These are phyloP conservation scores for Alternaria sp. DNA, from an alignment of 2,329 filamentous ascomycete species.

Conservation along the genomic window DNA sequence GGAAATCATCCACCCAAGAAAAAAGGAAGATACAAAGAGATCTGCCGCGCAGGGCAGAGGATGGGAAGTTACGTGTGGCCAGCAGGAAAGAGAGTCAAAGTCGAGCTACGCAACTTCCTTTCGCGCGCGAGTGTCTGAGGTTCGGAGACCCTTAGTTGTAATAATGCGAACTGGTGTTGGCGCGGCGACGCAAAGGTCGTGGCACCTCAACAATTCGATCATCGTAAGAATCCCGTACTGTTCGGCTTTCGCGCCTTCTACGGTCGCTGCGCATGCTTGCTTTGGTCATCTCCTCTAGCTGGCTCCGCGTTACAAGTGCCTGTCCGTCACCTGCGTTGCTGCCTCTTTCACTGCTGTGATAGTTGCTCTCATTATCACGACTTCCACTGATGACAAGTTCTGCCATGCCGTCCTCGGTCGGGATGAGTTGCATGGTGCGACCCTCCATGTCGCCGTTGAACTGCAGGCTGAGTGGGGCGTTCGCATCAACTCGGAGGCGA, in stretches of 20 bases:
- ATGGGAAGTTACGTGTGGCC: slow-evolving; percentile 12
- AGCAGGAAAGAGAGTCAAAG: background rate
- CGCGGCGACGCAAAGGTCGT: slow-evolving; percentile 32
- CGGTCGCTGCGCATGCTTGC: slow-evolving; percentile 36
- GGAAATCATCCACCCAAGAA: slow-evolving; percentile 9
- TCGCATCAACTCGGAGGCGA: slow-evolving; percentile 44
- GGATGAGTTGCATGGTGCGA: slow-evolving; percentile 43
- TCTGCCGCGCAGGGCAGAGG: background rate
- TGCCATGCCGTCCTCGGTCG: slow-evolving; percentile 44
- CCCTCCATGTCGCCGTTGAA: slow-evolving; percentile 49
- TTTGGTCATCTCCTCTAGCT: slow-evolving; percentile 40
- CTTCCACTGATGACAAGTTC: slow-evolving; percentile 45
- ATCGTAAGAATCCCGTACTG: slow-evolving; percentile 14
- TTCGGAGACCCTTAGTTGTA: slow-evolving; percentile 14
- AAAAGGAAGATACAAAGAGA: slow-evolving; percentile 3
- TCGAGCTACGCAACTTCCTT: background rate
- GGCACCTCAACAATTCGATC: slow-evolving; percentile 23
- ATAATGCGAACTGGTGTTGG: slow-evolving; percentile 21
- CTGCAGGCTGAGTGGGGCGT: slow-evolving; percentile 40
- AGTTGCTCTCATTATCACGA: background rate
- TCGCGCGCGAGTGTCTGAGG: background rate
- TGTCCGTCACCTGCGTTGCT: slow-evolving; percentile 29
- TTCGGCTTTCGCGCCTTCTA: slow-evolving; percentile 30
- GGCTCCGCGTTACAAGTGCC: slow-evolving; percentile 31
- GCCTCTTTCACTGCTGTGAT: slow-evolving; percentile 33